These are phyloP conservation scores for Parastagonospora avenae DNA, from an alignment of 2,329 filamentous ascomycete species.

Conservation along the genomic window DNA sequence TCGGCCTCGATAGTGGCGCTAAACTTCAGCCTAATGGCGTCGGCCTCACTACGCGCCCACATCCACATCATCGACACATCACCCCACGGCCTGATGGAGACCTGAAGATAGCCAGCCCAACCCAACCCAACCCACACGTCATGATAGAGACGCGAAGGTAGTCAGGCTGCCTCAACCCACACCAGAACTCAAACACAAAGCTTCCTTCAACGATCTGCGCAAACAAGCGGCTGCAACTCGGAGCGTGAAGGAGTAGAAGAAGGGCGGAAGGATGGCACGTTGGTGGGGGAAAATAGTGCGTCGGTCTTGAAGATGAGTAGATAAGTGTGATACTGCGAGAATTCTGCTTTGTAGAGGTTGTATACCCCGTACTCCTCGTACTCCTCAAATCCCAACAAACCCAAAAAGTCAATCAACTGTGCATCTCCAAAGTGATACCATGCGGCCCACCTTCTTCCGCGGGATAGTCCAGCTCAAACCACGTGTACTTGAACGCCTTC, in stretches of 20 bases:
- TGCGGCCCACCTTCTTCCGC: constrained; percentile 24
- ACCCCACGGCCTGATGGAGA: too few species aligned
- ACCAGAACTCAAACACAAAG: too few species aligned
- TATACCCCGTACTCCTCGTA: too few species aligned
- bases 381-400: not conserved
- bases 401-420: constrained; percentile 1
- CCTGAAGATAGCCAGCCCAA: not conserved
- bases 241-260: not conserved
- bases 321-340: too few species aligned
- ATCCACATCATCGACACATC: too few species aligned
- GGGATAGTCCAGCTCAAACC: constrained; percentile 39
- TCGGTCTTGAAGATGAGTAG: not conserved
- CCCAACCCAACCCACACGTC: too few species aligned
- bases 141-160: not conserved
- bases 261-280: not conserved
- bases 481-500: constrained; percentile 25
- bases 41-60: too few species aligned
- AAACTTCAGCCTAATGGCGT: too few species aligned
- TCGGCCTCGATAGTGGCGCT: not conserved
- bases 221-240: not conserved
- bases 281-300: not conserved
- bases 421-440: constrained; percentile 40
- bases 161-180: not conserved
- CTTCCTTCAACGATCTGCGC: too few species aligned
- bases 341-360: too few species aligned